Evolutionary conservation across 768 basidiomycete species (phyloP).

Genomic region (Royoungia palumana): DNA sequence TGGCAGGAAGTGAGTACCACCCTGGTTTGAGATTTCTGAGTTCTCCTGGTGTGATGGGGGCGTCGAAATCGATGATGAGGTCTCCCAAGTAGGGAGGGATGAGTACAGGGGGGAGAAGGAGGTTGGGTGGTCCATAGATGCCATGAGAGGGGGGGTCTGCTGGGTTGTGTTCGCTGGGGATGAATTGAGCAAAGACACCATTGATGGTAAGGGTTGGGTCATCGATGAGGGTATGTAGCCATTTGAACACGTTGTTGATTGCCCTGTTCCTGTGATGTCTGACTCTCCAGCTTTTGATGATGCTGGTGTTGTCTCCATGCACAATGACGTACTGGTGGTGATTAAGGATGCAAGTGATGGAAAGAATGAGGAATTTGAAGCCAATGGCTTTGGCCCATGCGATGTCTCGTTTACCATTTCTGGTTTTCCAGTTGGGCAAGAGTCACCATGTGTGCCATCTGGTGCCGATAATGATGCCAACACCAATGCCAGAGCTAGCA

Average conservation of each 20-base stretch:
- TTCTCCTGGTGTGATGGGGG: background rate
- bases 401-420: slow-evolving; percentile 22
- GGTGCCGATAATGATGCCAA: background rate
- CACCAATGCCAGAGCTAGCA: slow-evolving; percentile 3
- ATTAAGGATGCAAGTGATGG: background rate
- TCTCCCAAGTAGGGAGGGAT: background rate
- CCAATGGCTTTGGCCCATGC: slow-evolving; percentile 21
- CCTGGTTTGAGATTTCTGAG: background rate
- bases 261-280: slow-evolving; percentile 1
- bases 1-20: too few species aligned
- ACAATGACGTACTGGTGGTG: slow-evolving; percentile 1
- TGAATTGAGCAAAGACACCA: too few species aligned
- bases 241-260: slow-evolving; percentile 15
- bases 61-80: background rate
- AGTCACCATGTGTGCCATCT: slow-evolving; percentile 1
- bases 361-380: background rate
- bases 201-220: background rate
- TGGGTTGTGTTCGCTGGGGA: slow-evolving; percentile 5
- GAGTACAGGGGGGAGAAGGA: slow-evolving; percentile 5
- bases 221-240: background rate
- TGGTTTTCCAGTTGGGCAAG: slow-evolving; percentile 9
- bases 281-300: slow-evolving; percentile 17
- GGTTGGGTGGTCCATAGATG: background rate
- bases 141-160: slow-evolving; percentile 20
- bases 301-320: slow-evolving; percentile 14